Percentiles rank a stretch among this genome's conserved stretches.
These are phyloP conservation scores for Tetrapisispora taiwanensis DNA, from an alignment of 805 yeast genomes.

Conservation along the genomic window DNA sequence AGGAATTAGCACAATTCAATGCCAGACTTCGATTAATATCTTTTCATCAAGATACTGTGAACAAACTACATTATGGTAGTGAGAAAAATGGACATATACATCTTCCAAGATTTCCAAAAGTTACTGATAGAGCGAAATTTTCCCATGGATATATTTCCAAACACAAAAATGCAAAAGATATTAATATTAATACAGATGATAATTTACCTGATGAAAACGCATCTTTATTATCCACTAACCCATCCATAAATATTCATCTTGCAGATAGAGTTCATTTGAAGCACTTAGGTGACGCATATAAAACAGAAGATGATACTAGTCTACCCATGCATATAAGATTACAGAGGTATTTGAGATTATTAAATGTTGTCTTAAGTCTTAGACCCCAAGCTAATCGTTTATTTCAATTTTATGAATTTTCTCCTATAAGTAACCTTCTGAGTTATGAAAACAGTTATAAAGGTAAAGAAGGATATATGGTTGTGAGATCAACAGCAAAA, in stretches of 20 bases:
- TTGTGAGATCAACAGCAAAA: conserved; percentile 72
- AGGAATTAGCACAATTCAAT: conserved; percentile 65
- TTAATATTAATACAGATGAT: background rate
- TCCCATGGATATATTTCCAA: background rate
- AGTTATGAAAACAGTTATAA: conserved; percentile 71
- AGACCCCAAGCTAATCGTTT: conserved; percentile 74
- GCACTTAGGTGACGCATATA: conserved; percentile 23
- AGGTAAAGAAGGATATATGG: conserved; percentile 83
- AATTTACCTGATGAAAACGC: background rate
- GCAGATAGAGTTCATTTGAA: conserved; percentile 18
- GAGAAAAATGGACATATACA: conserved; percentile 18
- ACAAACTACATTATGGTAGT: conserved; percentile 20
- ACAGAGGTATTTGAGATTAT: conserved; percentile 55
- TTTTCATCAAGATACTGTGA: conserved; percentile 34
- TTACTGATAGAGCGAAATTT: conserved; percentile 9
- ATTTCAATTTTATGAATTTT: conserved; percentile 80
- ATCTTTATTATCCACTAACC: conserved; percentile 6
- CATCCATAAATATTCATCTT: conserved; percentile 12
- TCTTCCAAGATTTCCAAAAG: conserved; percentile 25
- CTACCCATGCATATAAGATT: conserved; percentile 32
- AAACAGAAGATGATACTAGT: conserved; percentile 17
- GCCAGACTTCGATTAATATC: conserved; percentile 49
- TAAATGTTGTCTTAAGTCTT: conserved; percentile 50
- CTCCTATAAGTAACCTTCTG: conserved; percentile 75
- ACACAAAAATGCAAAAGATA: background rate